A percentile compares a stretch with the other conserved stretches of the same genome.
Evolutionary conservation across 2,329 filamentous ascomycete genomes (phyloP).

Genomic region (Aspergillus pseudotamarii): DNA sequence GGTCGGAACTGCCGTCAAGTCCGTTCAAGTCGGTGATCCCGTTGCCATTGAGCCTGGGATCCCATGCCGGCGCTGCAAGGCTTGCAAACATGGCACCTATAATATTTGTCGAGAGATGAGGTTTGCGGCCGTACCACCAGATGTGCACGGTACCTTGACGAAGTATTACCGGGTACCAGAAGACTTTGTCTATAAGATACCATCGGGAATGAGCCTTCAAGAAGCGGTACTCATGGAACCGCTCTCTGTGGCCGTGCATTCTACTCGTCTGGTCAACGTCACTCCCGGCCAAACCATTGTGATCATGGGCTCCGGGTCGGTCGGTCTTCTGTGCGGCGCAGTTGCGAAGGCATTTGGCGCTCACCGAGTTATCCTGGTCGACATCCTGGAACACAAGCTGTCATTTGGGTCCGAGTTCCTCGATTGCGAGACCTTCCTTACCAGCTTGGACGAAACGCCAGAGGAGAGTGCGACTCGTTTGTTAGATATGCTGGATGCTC

Average conservation of each 20-base stretch:
- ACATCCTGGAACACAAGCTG: conserved; percentile 62
- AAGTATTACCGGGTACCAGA: conserved; percentile 44
- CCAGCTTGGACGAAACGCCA: conserved; percentile 19
- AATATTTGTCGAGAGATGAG: conserved; percentile 45
- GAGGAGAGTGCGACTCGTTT: conserved; percentile 26
- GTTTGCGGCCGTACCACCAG: conserved; percentile 45
- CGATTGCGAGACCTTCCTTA: conserved; percentile 18
- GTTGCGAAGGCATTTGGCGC: conserved; percentile 66
- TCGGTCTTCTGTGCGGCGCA: conserved; percentile 64
- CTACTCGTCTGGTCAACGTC: conserved; percentile 40
- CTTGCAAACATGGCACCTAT: conserved; percentile 43
- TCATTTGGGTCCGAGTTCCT: conserved; percentile 48
- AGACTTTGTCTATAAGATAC: conserved; percentile 47
- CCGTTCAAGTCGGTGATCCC: conserved; percentile 33
- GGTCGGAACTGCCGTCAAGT: conserved; percentile 31
- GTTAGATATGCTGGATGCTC: conserved; percentile 42
- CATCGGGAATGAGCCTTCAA: conserved; percentile 37
- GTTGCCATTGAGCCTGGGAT: conserved; percentile 44
- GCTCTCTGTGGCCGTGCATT: conserved; percentile 48
- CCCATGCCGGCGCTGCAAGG: conserved; percentile 39
- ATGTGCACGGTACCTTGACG: conserved; percentile 41
- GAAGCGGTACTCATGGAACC: conserved; percentile 52
- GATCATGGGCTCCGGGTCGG: conserved; percentile 64
- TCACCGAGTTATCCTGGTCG: conserved; percentile 61
- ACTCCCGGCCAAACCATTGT: conserved; percentile 44